Evolutionary conservation across 495 filamentous ascomycete genomes (phyloP).

Genomic region (Penicillium nucicola): DNA sequence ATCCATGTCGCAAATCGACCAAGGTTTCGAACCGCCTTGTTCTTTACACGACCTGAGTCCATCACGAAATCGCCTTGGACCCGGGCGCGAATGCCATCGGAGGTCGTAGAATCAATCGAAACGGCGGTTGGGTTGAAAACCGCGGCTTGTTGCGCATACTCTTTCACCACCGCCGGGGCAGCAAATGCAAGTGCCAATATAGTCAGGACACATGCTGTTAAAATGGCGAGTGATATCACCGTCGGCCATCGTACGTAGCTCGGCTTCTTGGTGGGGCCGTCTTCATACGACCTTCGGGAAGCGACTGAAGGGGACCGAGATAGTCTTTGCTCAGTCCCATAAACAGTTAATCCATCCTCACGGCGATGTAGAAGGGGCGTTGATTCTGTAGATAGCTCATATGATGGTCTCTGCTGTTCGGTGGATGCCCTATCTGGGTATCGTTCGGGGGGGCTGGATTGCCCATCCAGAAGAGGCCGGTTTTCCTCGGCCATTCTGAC

Average conservation of each 20-base stretch:
- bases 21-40: constrained; percentile 64
- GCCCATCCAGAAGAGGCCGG: constrained; percentile 28
- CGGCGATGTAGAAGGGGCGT: constrained; percentile 41
- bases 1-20: constrained; percentile 83
- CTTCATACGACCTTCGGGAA: constrained; percentile 12
- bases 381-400: constrained; percentile 40
- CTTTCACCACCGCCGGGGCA: constrained; percentile 71
- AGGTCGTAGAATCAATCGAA: constrained; percentile 78
- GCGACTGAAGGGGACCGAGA: constrained; percentile 19
- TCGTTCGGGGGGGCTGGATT: constrained; percentile 8
- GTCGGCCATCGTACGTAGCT: constrained; percentile 51
- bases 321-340: constrained; percentile 29
- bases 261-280: constrained; percentile 21
- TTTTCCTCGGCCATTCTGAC: constrained; percentile 31
- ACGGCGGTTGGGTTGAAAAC: constrained; percentile 77
- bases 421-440: constrained; percentile 9
- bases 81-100: constrained; percentile 69
- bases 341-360: constrained; percentile 28
- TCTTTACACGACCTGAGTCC: constrained; percentile 70
- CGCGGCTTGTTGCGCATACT: constrained; percentile 79
- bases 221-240: constrained; percentile 49
- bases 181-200: constrained; percentile 69
- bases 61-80: constrained; percentile 77
- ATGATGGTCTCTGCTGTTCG: constrained; percentile 21
- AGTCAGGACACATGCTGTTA: constrained; percentile 45